Conservation (phyloP, 495 filamentous ascomycete species). For the Neurospora sp. region DNA sequence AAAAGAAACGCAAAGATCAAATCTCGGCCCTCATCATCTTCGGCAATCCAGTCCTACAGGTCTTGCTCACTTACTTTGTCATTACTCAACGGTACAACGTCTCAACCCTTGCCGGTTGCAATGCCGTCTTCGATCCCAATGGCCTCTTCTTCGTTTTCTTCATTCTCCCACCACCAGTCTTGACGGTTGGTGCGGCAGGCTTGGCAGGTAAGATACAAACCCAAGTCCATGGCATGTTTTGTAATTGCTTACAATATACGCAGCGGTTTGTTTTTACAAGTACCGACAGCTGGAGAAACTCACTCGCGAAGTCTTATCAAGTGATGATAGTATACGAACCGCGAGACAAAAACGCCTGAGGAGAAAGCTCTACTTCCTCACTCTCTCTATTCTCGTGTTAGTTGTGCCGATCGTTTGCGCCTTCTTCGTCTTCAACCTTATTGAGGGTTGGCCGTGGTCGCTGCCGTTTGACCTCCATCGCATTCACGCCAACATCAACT, state of each 20-base stretch:
- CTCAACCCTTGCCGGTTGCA: slow-evolving; percentile 64
- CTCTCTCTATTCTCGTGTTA: slow-evolving; percentile 53
- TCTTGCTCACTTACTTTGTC: slow-evolving; percentile 59
- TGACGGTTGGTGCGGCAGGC: slow-evolving; percentile 50
- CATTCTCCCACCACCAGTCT: slow-evolving; percentile 55
- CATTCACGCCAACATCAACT: slow-evolving; percentile 42
- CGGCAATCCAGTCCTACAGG: slow-evolving; percentile 52
- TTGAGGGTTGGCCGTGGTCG: slow-evolving; percentile 37
- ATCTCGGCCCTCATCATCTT: slow-evolving; percentile 63
- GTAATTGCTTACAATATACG: slow-evolving; percentile 4
- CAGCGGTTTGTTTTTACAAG: slow-evolving; percentile 57
- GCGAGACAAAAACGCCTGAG: slow-evolving; percentile 51
- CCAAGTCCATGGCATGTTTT: neutral
- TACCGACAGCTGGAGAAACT: slow-evolving; percentile 55
- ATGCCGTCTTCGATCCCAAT: slow-evolving; percentile 49
- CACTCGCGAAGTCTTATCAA: slow-evolving; percentile 48
- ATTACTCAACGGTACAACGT: slow-evolving; percentile 64
- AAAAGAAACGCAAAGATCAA: slow-evolving; percentile 42
- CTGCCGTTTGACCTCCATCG: slow-evolving; percentile 33
- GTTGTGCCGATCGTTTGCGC: slow-evolving; percentile 56
- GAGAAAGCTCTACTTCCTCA: slow-evolving; percentile 66
- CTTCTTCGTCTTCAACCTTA: slow-evolving; percentile 48
- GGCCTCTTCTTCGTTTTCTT: slow-evolving; percentile 62
- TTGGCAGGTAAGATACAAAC: slow-evolving; percentile 57
- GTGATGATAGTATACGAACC: slow-evolving; percentile 30